These are phyloP conservation scores for Gypsophila paniculata DNA, from an alignment of 179 eudicot genomes.

Conservation along the genomic window DNA sequence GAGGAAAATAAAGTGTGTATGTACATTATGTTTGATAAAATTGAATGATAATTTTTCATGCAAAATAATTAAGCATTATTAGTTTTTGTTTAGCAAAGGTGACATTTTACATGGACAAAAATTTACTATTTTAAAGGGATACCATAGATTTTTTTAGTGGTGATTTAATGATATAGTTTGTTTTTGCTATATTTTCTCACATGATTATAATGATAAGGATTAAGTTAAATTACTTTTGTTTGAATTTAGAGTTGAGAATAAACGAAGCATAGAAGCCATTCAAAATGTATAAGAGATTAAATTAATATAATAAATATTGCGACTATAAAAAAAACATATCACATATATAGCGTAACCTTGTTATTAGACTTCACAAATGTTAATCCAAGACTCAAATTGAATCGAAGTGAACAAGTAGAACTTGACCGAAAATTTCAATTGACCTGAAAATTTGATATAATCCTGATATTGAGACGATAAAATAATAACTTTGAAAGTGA, in stretches of 20 bases:
- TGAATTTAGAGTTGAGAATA: not conserved
- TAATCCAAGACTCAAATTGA: no score
- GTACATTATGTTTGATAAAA: constrained; percentile 15
- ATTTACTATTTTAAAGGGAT: constrained; percentile 19
- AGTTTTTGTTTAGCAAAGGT: constrained; percentile 12
- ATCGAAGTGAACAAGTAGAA: no score
- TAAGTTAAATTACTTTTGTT: not conserved
- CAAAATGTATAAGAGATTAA: no score
- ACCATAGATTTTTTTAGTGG: constrained; percentile 24
- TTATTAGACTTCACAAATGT: no score
- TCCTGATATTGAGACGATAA: no score
- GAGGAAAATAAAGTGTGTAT: not conserved
- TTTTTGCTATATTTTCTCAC: constrained; percentile 16
- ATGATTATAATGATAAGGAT: not conserved
- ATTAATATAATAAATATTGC: no score
- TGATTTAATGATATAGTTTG: not conserved
- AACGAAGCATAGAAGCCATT: no score
- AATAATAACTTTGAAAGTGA: no score
- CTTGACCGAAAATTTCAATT: no score
- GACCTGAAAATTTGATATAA: no score
- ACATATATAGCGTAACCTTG: no score
- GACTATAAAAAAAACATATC: no score
- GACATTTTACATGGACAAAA: constrained; percentile 11
- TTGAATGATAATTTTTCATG: not conserved
- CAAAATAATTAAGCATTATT: not conserved